Evolutionary conservation across 2,329 filamentous ascomycete species (phyloP), one percentile per base, ranked within the genome.

Genomic region (Scedosporium minutisporum): DNA sequence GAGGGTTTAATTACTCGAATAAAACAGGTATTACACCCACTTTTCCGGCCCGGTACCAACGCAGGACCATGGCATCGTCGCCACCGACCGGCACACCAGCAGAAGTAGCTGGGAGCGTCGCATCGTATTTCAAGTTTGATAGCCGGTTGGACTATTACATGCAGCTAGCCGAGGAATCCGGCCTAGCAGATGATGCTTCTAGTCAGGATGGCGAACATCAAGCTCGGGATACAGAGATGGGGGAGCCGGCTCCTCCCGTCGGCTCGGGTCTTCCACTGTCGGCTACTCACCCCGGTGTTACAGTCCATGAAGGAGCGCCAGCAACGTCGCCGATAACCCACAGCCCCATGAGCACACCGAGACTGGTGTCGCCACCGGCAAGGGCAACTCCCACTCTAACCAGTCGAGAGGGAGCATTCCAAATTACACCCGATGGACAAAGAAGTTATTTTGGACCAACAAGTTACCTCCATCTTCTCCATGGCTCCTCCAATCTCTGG

Each of bases 101-200:
- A 33, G 57, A 38, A 41, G 33, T 25, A 16, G 57, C n/a, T 23
- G 38, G 38, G 6, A 58, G 25, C 16, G 38, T 9, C 14, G 57
- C 57, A n/a, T 27, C 57, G 25, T 58, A 58, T 42, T 58, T 58
- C 57, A 58, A 58, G 57, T 62, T 62, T 51, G 42, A 53, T 18
- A 48, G 23, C 4, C 46, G 60, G 3, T 48, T 62, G 23, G 60
- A 62, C 16, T 62, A 62, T 53, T 62, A 62, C 48, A 48, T 62
- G 42, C 48, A 57, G 23, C 60, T 62, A n/a, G 60, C 60, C n/a
- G 60, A 62, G 29, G 60, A 51, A 21, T 38, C 60, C 16, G 51
- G 44, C n/a, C 48, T 57, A 6, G 42, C 46, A 55, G 48, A 62
- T 23, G 60, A 55, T 48, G 21, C 4, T 38, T 41, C 48, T 16